A percentile compares a stretch with the other conserved stretches of the same genome.
These are phyloP conservation scores for Geosiphon pyriformis DNA, from an alignment of 192 early-diverging fungal species.

Conservation along the genomic window DNA sequence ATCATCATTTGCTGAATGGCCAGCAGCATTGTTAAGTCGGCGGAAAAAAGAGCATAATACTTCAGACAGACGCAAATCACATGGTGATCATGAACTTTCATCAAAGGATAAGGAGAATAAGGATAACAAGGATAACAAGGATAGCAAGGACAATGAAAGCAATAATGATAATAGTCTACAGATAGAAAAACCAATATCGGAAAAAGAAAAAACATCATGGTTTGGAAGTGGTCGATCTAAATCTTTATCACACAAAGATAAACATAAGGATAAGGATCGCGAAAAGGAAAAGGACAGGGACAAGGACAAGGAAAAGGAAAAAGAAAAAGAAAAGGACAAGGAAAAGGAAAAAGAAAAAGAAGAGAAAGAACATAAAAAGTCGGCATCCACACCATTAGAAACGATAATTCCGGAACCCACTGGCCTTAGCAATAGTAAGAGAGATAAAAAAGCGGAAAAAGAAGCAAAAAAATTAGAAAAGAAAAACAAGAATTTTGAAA, in stretches of 20 bases:
- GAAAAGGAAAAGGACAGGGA: slow-evolving; percentile 9
- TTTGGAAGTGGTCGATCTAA: not conserved
- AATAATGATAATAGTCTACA: slow-evolving; percentile 7
- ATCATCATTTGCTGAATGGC: slow-evolving; percentile 9
- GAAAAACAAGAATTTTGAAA: slow-evolving; percentile 3
- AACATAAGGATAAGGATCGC: not conserved
- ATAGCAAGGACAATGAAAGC: not conserved
- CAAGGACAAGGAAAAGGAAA: not conserved
- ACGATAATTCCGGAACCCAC: not conserved
- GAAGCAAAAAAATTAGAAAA: slow-evolving; percentile 7
- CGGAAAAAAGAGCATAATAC: slow-evolving; percentile 1
- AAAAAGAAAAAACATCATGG: not conserved
- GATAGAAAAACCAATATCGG: slow-evolving; percentile 3
- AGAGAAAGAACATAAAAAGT: slow-evolving; percentile 12
- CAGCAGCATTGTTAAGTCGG: not conserved
- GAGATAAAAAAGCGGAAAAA: slow-evolving; percentile 22
- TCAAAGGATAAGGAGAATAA: slow-evolving; percentile 13
- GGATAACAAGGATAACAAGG: not conserved
- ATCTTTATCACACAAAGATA: slow-evolving; percentile 1
- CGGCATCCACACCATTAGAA: not conserved
- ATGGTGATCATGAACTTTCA: slow-evolving; percentile 10
- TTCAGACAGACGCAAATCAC: slow-evolving; percentile 18
- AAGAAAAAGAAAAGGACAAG: not conserved
- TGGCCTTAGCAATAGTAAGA: slow-evolving; percentile 3
- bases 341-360: slow-evolving; percentile 16